phyloP scores from a whole-genome alignment of 306 rosid species.

The Benincasa hispida region DNA sequence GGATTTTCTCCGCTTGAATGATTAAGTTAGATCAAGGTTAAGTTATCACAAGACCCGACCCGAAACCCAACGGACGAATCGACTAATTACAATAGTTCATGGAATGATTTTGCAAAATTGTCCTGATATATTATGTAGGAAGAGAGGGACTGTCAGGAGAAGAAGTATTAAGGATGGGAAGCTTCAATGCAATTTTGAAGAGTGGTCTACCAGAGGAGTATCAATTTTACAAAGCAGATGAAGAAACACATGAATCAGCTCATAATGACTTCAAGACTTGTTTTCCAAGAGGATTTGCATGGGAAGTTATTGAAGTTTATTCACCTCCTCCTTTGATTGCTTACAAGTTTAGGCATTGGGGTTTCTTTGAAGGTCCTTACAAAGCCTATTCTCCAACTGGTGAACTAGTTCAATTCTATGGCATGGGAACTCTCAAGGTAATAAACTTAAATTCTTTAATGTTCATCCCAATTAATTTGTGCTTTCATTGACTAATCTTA shows the following conservation, averaged over 20 bases:
- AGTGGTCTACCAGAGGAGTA: slow-evolving; percentile 37
- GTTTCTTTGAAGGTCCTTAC: slow-evolving; percentile 67
- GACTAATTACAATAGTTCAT: too few species aligned
- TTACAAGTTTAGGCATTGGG: slow-evolving; percentile 77
- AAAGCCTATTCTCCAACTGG: slow-evolving; percentile 46
- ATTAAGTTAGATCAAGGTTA: too few species aligned
- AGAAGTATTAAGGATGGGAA: slow-evolving; percentile 44
- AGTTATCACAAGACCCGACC: too few species aligned
- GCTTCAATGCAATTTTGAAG: slow-evolving; percentile 50
- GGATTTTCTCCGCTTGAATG: too few species aligned
- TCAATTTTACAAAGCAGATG: slow-evolving; percentile 36
- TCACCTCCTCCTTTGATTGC: slow-evolving; percentile 52
- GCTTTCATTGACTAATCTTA: neutral
- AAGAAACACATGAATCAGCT: slow-evolving; percentile 56
- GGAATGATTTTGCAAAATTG: too few species aligned
- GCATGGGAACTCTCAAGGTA: slow-evolving; percentile 56
- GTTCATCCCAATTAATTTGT: too few species aligned
- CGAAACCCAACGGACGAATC: too few species aligned
- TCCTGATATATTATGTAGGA: slow-evolving; percentile 13
- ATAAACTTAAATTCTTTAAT: too few species aligned
- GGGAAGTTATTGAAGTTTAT: slow-evolving; percentile 62
- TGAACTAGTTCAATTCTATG: slow-evolving; percentile 39
- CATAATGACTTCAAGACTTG: slow-evolving; percentile 44
- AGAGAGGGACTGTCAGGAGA: slow-evolving; percentile 49
- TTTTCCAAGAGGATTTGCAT: slow-evolving; percentile 72